phyloP scores from a whole-genome alignment of 257 asterid species.

The Lavandula angustifolia region DNA sequence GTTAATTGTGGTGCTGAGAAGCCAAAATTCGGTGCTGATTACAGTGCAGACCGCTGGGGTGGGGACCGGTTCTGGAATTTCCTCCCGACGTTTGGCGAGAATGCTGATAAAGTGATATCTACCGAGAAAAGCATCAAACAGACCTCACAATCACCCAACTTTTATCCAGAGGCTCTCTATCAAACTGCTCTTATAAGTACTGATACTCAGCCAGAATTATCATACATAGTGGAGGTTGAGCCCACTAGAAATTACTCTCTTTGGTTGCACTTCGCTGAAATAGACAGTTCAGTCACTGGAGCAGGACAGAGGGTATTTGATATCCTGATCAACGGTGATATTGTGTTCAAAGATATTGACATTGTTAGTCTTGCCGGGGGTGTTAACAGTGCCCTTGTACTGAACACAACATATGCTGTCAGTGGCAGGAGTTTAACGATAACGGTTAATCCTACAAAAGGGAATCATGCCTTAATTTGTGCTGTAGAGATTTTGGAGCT shows the following conservation, averaged over 20 bases:
- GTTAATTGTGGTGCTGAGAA: conserved; percentile 65
- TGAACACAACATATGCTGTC: conserved; percentile 70
- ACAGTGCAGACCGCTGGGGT: conserved; percentile 80
- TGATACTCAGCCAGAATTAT: conserved; percentile 59
- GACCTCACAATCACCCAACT: conserved; percentile 70
- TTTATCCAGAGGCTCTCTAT: conserved; percentile 84
- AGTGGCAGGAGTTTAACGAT: conserved; percentile 87
- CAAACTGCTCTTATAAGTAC: conserved; percentile 70
- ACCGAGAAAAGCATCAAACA: conserved; percentile 48
- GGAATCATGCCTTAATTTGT: conserved; percentile 62
- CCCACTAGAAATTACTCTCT: conserved; percentile 81
- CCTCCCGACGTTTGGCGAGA: conserved; percentile 53
- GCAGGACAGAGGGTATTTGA: conserved; percentile 83
- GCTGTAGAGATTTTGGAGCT: conserved; percentile 91
- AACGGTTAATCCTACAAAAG: conserved; percentile 67
- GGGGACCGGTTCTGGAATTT: conserved; percentile 92
- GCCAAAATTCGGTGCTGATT: conserved; percentile 73
- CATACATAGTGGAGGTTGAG: conserved; percentile 75
- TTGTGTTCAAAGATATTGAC: conserved; percentile 55
- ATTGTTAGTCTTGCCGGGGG: conserved; percentile 69
- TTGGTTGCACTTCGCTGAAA: conserved; percentile 97
- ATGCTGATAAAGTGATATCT: conserved; percentile 48
- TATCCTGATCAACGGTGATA: conserved; percentile 69
- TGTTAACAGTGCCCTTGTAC: conserved; percentile 67
- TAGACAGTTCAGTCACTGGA: conserved; percentile 64